Percentiles rank a stretch among this genome's conserved stretches.
phyloP scores from a whole-genome alignment of 2,329 filamentous ascomycete species.

The Talaromyces albobiverticillius region DNA sequence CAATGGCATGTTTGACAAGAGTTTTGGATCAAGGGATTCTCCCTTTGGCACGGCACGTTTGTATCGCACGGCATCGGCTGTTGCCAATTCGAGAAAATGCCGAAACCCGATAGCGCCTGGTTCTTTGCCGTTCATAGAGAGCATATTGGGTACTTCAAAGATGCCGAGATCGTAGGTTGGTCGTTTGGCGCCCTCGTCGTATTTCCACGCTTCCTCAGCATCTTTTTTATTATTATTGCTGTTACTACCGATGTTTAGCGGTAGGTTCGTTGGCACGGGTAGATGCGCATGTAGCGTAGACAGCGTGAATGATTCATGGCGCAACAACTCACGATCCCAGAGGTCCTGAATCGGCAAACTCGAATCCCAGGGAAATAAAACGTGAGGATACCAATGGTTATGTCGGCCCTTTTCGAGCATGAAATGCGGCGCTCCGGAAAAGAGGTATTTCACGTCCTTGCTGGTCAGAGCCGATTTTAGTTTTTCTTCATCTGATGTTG shows the following conservation, averaged over 20 bases:
- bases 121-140: constrained; percentile 44
- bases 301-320: constrained; percentile 40
- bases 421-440: constrained; percentile 45
- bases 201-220: constrained; percentile 21
- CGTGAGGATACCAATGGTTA: constrained; percentile 40
- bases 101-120: constrained; percentile 47
- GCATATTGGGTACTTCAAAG: constrained; percentile 50
- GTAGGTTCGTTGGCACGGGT: constrained; percentile 31
- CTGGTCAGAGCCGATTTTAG: constrained; percentile 23
- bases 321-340: constrained; percentile 37
- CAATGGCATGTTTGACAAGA: constrained; percentile 24
- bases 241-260: constrained; percentile 19
- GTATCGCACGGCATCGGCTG: constrained; percentile 35
- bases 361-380: constrained; percentile 44
- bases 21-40: constrained; percentile 18
- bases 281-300: constrained; percentile 45
- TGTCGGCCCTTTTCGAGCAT: constrained; percentile 42
- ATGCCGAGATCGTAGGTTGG: constrained; percentile 44
- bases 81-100: constrained; percentile 46
- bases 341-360: constrained; percentile 39
- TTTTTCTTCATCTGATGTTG: background rate
- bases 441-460: constrained; percentile 38
- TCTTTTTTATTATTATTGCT: constrained; percentile 19
- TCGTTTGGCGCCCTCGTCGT: constrained; percentile 26
- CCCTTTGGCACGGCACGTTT: constrained; percentile 21